Percentiles rank a stretch among this genome's conserved stretches.
Conservation (phyloP, 306 rosid genomes). For the Lagenaria siceraria region DNA sequence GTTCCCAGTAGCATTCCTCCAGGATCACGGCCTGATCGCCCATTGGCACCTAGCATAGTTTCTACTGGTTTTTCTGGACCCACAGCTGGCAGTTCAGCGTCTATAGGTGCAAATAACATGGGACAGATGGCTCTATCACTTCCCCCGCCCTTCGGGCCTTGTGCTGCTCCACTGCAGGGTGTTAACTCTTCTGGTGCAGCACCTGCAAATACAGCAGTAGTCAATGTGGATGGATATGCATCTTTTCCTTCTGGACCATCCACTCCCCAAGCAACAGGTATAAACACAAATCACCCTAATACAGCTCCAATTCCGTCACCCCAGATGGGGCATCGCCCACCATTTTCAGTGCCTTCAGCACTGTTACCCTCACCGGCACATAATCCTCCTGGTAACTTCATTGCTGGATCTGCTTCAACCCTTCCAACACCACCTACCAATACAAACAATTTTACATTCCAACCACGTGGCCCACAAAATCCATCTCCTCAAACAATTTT, state of each 20-base stretch:
- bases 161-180: constrained; percentile 27
- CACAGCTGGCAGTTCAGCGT: constrained; percentile 1
- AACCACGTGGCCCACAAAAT: constrained; percentile 33
- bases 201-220: constrained; percentile 25
- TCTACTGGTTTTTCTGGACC: constrained; percentile 26
- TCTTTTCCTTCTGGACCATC: constrained; percentile 13
- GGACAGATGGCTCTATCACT: constrained; percentile 29
- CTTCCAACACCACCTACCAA: constrained; percentile 42
- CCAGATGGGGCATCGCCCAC: constrained; percentile 31
- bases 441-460: constrained; percentile 63
- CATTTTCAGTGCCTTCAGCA: constrained; percentile 21
- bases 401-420: constrained; percentile 29
- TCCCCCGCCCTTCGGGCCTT: constrained; percentile 20
- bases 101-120: constrained; percentile 33
- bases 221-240: constrained; percentile 10
- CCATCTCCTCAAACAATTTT: constrained; percentile 32
- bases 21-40: constrained; percentile 24
- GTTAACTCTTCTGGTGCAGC: constrained; percentile 18
- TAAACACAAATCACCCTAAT: constrained; percentile 8
- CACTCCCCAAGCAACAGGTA: constrained; percentile 6
- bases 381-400: constrained; percentile 19
- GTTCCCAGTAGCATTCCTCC: constrained; percentile 27
- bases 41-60: constrained; percentile 21
- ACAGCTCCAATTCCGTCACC: constrained; percentile 22
- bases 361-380: constrained; percentile 15